Evolutionary conservation across 1,284 basidiomycete species (phyloP), one percentile per base, ranked within the genome.

Genomic region (Apiotrichum gracile): DNA sequence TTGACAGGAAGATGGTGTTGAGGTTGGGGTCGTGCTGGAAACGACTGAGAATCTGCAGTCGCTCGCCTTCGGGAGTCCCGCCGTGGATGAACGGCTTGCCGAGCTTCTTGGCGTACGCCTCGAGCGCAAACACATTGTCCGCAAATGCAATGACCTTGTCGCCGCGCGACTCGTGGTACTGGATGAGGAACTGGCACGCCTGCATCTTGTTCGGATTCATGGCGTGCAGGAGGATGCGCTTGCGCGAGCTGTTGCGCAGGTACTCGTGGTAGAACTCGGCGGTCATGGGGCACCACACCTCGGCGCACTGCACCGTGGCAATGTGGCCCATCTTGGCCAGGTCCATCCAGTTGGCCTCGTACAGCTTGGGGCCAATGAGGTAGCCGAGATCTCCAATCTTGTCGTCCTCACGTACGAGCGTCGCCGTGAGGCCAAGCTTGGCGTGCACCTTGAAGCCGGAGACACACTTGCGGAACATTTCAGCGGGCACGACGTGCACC

Each of bases 321-420:
- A 99, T 99, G 74, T 99, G 96, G 0, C 96, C 96, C 74, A 98
- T 97, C 55, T 91, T 91, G 29, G 96, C 96, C 62, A 99, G 83
- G 75, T 99, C 96, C 94, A 98, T 98, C 96, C 96, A 99, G 73
- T 99, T 99, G 8, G 96, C 96, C 76, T 99, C 96, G 73, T 98
- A 99, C 41, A 99, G 81, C 77, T 99, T 99, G 5, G 96, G 96
- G 1, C 96, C 96, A 69, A 99, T 97, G 82, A 98, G 88, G 71
- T 97, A 98, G 72, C 97, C 97, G 54, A 99, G 79, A 77, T 99
- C 96, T 29, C 89, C 87, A 65, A 99, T 98, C 79, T 97, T 97
- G 74, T 99, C 96, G 70, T 99, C 96, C 75, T 99, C 96, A 58
- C 96, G 88, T 31, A 99, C 96, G 34, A 98, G 84, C 4, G 96